Evolutionary conservation across 371 early-diverging fungal species (phyloP).

Genomic region (Mortierella sp.): DNA sequence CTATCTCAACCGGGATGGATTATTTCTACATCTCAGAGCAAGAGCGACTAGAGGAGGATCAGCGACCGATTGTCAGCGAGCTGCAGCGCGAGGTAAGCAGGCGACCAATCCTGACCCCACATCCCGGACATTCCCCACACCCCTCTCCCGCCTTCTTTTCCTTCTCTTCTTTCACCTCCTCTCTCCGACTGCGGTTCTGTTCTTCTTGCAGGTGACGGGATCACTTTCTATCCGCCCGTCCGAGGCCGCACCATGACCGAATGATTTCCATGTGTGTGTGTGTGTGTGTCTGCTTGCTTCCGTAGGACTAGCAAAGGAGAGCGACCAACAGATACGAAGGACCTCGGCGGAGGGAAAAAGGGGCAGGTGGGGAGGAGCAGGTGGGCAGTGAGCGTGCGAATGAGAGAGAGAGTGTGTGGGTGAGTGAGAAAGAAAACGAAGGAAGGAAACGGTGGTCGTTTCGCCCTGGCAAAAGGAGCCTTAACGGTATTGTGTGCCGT

Average conservation of each 20-base stretch:
- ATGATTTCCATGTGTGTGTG: background rate
- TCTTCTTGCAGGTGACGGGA: background rate
- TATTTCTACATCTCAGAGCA: conserved; percentile 13
- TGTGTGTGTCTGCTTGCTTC: no score
- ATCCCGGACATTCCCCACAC: background rate
- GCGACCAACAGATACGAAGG: background rate
- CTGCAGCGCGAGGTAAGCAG: conserved; percentile 49
- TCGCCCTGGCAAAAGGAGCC: background rate
- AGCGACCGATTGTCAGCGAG: conserved; percentile 48
- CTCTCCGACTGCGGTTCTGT: background rate
- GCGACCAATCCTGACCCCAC: no score
- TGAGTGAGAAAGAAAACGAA: background rate
- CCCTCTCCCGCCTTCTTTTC: background rate
- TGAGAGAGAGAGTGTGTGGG: background rate
- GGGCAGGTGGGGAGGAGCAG: no score
- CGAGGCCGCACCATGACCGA: background rate
- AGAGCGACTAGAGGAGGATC: conserved; percentile 40
- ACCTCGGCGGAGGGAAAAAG: no score
- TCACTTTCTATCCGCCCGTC: background rate
- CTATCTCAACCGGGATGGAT: no score
- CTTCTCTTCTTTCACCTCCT: background rate
- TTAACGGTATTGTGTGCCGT: no score
- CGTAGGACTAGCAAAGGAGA: background rate
- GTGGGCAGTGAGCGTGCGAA: background rate
- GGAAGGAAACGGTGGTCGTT: background rate